Evolutionary conservation across 225 moss, liverwort and hornwort species (phyloP).

Genomic region (Physcomitrium patens): DNA sequence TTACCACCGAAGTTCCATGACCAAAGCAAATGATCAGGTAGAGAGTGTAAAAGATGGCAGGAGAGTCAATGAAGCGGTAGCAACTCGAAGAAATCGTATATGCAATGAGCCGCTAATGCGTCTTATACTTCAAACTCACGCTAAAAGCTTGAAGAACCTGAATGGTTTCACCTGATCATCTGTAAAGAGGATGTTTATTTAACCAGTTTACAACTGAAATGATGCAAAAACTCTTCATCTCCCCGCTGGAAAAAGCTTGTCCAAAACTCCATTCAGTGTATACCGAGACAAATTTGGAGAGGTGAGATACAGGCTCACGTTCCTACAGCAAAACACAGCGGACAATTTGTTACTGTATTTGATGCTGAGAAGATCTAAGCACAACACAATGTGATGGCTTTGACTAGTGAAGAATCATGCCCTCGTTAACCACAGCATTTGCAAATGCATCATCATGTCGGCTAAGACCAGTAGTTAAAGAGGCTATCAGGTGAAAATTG

Average conservation of each 20-base stretch:
- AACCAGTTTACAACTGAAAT: conserved; percentile 3
- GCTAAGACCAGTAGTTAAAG: conserved; percentile 93
- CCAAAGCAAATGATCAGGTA: conserved; percentile 88
- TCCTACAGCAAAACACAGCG: not conserved
- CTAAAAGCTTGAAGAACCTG: conserved; percentile 93
- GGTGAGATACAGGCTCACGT: not conserved
- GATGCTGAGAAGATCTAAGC: conserved; percentile 18
- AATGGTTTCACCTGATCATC: conserved; percentile 24
- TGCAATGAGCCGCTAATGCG: conserved; percentile 90
- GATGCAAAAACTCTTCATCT: not conserved
- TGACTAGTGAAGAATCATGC: conserved; percentile 31
- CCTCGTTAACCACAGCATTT: conserved; percentile 96
- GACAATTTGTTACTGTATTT: not conserved
- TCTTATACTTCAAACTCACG: conserved; percentile 86
- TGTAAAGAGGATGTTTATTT: not conserved
- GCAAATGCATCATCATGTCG: conserved; percentile 98
- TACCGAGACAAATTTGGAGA: not conserved
- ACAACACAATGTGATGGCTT: conserved; percentile 22
- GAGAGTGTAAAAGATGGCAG: conserved; percentile 96
- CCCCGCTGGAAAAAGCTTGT: no score
- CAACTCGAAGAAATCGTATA: conserved; percentile 94
- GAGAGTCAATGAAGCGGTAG: conserved; percentile 95
- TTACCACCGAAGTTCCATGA: conserved; percentile 83
- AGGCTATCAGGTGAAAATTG: conserved; percentile 98
- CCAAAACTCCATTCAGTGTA: conserved; percentile 8